Base-by-base conservation (phyloP, 1,139 yeast species). In the Saccharomyces hybrid region DNA sequence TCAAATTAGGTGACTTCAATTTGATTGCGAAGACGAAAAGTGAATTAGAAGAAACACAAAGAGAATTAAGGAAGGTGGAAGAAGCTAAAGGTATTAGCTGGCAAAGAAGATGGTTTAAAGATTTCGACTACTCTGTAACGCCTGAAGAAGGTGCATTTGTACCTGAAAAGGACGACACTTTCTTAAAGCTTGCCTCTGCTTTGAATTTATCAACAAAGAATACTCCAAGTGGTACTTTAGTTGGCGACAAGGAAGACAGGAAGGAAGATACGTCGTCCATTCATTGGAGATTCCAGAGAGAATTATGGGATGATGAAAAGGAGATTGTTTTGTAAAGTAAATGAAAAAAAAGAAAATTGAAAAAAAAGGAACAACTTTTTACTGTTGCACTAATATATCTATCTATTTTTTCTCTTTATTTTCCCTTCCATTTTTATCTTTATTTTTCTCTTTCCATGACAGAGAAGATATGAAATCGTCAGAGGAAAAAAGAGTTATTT, bases 21-120 rank as follows among this genome's bases (percentile, higher is more conserved):
- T 71, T 78, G 60, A 88, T 90, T 63, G 83, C 84, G 65, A 73
- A 74, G 59, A 90, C 86, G 65, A 91, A 91, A 76, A 77, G 89
- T 14, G 74, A 76, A 68, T 79, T 91, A 63, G 98, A 91, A 73
- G 86, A 86, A 67, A 79, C 76, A 44, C 96, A 91, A 75, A 83
- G 98, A 65, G 91, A 82, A 51, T 70, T 84, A 71, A 82, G 97
- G 69, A 83, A 82, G 72, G 70, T 76, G 58, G 98, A 91, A 72
- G 73, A 74, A 58, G 87, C 78, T 50, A 71, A 78, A 7, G 91
- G 87, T 47, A 67, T 69, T 27, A 66, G 67, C 53, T 90, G 96
- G 97, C 72, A 80, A 61, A 79, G 83, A 54, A 82, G 93, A 71
- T 90, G 96, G 93, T 90, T 90, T 66, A 79, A 79, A 57, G 71